Evolutionary conservation across 345 rosid species (phyloP).

Genomic region (Eucalyptus cloeziana): DNA sequence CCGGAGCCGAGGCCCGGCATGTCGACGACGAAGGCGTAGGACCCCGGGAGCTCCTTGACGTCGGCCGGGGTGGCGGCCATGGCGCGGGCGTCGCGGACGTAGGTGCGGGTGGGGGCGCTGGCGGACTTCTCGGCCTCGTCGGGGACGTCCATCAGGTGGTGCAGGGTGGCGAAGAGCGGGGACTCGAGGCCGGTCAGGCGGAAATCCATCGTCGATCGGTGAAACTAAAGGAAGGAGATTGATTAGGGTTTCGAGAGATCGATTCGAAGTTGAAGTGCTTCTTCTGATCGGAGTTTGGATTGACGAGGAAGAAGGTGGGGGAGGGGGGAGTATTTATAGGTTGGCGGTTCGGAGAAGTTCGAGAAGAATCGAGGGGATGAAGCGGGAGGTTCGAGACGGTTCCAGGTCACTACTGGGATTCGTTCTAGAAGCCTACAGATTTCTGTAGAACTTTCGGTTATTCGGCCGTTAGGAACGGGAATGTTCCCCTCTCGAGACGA

Average conservation of each 20-base stretch:
- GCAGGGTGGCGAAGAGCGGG: constrained; percentile 28
- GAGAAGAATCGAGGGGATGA: neutral
- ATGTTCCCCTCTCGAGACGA: too few relatives aligned
- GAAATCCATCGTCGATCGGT: constrained; percentile 19
- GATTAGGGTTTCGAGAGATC: neutral
- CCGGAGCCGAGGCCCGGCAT: constrained; percentile 72
- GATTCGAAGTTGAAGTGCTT: neutral
- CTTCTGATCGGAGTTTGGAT: neutral
- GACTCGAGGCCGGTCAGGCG: constrained; percentile 20
- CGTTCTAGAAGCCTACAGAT: neutral
- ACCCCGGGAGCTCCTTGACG: constrained; percentile 40
- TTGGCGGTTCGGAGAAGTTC: neutral
- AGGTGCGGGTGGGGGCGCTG: constrained; percentile 26
- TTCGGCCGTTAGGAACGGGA: neutral
- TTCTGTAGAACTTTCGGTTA: neutral
- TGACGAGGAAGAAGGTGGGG: rapidly evolving
- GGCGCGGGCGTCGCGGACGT: constrained; percentile 57
- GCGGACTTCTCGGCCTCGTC: neutral
- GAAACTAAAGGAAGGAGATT: neutral
- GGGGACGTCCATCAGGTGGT: constrained; percentile 40
- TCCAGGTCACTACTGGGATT: neutral
- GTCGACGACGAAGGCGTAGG: constrained; percentile 54
- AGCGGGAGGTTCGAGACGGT: neutral
- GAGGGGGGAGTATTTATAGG: neutral
- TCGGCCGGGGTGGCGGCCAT: constrained; percentile 90